Conservation (phyloP, 805 yeast species). For the Cyberlindnera misumaiensis region DNA sequence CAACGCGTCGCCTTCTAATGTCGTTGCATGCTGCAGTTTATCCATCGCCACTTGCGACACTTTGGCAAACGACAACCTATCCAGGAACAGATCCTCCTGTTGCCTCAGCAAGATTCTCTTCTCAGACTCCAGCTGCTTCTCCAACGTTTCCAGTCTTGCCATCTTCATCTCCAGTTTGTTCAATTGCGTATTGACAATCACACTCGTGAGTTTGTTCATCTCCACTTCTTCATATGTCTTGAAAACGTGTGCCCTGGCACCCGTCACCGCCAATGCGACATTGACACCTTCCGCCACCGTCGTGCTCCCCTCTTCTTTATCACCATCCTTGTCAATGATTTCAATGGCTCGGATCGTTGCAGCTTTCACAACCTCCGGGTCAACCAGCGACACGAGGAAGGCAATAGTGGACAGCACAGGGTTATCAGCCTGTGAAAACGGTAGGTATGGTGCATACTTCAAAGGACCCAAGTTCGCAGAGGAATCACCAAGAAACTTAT, state of each 20-base stretch:
- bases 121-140: constrained; percentile 59
- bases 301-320: constrained; percentile 31
- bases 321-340: constrained; percentile 19
- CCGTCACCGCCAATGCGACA: constrained; percentile 30
- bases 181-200: constrained; percentile 54
- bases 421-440: constrained; percentile 80
- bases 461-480: constrained; percentile 53
- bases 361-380: constrained; percentile 77
- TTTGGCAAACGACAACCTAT: constrained; percentile 59
- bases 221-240: constrained; percentile 78
- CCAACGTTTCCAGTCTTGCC: constrained; percentile 50
- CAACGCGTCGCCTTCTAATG: constrained; percentile 3
- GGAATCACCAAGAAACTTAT: constrained; percentile 46
- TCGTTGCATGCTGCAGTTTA: constrained; percentile 31
- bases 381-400: constrained; percentile 78
- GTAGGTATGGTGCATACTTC: constrained; percentile 76
- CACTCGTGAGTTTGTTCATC: constrained; percentile 51
- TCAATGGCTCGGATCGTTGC: constrained; percentile 61
- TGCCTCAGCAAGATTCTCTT: constrained; percentile 51
- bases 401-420: constrained; percentile 93
- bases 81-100: constrained; percentile 61
- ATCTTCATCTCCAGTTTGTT: constrained; percentile 61
- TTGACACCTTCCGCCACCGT: constrained; percentile 25
- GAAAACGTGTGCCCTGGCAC: constrained; percentile 73
- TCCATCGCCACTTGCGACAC: constrained; percentile 44